Evolutionary conservation across 768 basidiomycete genomes (phyloP).

Genomic region (Crassisporium funariophilum): DNA sequence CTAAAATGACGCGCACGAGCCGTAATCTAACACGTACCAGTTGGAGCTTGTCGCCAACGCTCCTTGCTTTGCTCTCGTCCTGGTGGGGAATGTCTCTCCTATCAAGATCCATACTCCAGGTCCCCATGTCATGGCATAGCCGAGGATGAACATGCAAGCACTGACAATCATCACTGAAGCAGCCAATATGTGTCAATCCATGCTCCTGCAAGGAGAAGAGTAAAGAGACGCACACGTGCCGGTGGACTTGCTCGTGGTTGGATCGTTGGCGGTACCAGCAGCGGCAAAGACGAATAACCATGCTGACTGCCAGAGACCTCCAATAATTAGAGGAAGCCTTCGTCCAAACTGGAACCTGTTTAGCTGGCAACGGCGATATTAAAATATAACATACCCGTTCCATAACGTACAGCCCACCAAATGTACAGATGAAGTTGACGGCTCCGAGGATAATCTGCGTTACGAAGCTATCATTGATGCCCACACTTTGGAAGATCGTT

Average conservation of each 20-base stretch:
- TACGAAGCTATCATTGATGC: slow-evolving; percentile 65
- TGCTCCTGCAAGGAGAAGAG: not conserved
- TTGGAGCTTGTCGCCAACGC: slow-evolving; percentile 65
- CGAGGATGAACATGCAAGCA: slow-evolving; percentile 71
- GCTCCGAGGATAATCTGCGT: slow-evolving; percentile 77
- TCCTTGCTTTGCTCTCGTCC: slow-evolving; percentile 72
- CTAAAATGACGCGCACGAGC: not conserved
- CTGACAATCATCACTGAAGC: slow-evolving; percentile 60
- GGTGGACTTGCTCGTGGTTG: slow-evolving; percentile 45
- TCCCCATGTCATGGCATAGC: slow-evolving; percentile 72
- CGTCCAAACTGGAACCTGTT: slow-evolving; percentile 54
- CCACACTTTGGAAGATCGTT: slow-evolving; percentile 67
- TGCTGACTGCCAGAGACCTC: slow-evolving; percentile 67
- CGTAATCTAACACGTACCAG: slow-evolving; percentile 36
- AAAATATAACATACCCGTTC: slow-evolving; percentile 46
- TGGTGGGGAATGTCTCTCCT: slow-evolving; percentile 75
- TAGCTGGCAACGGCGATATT: not conserved
- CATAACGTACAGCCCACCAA: slow-evolving; percentile 74
- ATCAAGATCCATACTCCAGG: slow-evolving; percentile 81
- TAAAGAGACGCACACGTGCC: slow-evolving; percentile 48
- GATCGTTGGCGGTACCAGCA: slow-evolving; percentile 66
- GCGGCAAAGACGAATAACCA: slow-evolving; percentile 78
- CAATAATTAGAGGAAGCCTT: slow-evolving; percentile 62
- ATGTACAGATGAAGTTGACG: slow-evolving; percentile 73
- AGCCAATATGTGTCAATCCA: too few relatives aligned